phyloP scores from a whole-genome alignment of 1,139 yeast species.

The Blastobotrys raffinosifermentans region DNA sequence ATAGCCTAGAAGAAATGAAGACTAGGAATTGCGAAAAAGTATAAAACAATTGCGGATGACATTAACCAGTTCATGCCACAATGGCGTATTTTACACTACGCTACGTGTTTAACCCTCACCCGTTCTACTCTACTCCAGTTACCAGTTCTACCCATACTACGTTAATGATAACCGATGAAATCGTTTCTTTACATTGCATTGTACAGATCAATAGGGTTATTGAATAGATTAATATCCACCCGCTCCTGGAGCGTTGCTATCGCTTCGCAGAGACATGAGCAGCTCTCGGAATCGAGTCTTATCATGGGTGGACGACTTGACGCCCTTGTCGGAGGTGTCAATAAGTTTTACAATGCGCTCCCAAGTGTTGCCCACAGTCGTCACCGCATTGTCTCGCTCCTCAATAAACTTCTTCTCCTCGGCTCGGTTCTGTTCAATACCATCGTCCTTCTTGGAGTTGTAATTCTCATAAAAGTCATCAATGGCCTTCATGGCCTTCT shows the following conservation, averaged over 20 bases:
- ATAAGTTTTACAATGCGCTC: slow-evolving; percentile 61
- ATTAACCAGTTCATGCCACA: too few relatives aligned
- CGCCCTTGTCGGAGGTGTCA: slow-evolving; percentile 39
- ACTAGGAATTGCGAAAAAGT: too few relatives aligned
- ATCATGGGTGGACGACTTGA: slow-evolving; percentile 49
- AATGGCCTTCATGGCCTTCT: slow-evolving; percentile 77
- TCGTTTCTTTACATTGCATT: too few relatives aligned
- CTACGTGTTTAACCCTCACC: too few relatives aligned
- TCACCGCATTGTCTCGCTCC: slow-evolving; percentile 72
- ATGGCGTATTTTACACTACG: too few relatives aligned
- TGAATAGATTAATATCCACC: slow-evolving; percentile 49
- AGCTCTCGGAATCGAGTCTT: slow-evolving; percentile 67
- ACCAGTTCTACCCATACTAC: too few relatives aligned
- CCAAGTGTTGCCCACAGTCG: slow-evolving; percentile 75
- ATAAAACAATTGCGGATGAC: too few relatives aligned
- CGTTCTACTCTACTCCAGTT: too few relatives aligned
- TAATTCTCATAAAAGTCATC: slow-evolving; percentile 94
- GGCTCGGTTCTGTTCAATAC: slow-evolving; percentile 58
- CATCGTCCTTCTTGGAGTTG: slow-evolving; percentile 75
- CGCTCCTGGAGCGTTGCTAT: slow-evolving; percentile 69
- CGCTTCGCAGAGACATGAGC: slow-evolving; percentile 59
- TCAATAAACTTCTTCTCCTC: slow-evolving; percentile 63
- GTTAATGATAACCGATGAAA: too few relatives aligned
- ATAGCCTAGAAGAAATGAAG: too few relatives aligned
- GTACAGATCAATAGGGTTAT: too few relatives aligned